A percentile compares a stretch with the other conserved stretches of the same genome.
Conservation (phyloP, 371 early-diverging fungal genomes). For the Aphelidium insulamus region DNA sequence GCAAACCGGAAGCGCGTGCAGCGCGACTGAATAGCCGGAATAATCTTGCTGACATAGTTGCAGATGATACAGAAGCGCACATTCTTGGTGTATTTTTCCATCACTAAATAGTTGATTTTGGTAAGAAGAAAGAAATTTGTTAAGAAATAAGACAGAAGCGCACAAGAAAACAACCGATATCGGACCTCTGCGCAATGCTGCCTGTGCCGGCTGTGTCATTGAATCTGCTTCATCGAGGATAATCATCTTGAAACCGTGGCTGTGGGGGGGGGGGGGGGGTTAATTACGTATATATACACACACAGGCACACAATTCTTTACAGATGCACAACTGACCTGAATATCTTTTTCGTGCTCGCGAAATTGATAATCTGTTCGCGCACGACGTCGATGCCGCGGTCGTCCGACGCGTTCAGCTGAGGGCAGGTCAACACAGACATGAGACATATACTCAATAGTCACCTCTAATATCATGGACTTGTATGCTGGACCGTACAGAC, state of each 20-base stretch:
- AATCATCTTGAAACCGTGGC: constrained; percentile 74
- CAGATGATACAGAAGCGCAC: constrained; percentile 97
- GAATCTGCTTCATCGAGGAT: constrained; percentile 97
- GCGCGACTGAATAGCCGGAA: constrained; percentile 93
- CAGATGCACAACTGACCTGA: constrained; percentile 15
- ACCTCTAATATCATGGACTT: constrained; percentile 76
- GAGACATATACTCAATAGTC: background rate
- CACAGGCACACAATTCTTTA: background rate
- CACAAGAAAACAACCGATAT: background rate
- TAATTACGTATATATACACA: background rate
- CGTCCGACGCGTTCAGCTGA: constrained; percentile 95
- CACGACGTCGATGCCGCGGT: constrained; percentile 98
- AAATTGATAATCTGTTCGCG: constrained; percentile 94
- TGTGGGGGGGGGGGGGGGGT: constrained; percentile 4
- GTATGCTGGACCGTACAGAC: constrained; percentile 55
- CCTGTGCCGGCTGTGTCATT: constrained; percentile 92
- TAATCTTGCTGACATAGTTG: constrained; percentile 95
- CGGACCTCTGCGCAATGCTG: constrained; percentile 74
- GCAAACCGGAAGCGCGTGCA: constrained; percentile 96
- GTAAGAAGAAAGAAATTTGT: background rate
- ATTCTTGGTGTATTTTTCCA: constrained; percentile 93
- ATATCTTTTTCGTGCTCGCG: constrained; percentile 76
- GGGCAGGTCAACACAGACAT: background rate
- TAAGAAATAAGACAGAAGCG: background rate
- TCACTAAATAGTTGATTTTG: constrained; percentile 26